Conservation (phyloP, 164 flowering plant genomes). For the Stephania japonica region DNA sequence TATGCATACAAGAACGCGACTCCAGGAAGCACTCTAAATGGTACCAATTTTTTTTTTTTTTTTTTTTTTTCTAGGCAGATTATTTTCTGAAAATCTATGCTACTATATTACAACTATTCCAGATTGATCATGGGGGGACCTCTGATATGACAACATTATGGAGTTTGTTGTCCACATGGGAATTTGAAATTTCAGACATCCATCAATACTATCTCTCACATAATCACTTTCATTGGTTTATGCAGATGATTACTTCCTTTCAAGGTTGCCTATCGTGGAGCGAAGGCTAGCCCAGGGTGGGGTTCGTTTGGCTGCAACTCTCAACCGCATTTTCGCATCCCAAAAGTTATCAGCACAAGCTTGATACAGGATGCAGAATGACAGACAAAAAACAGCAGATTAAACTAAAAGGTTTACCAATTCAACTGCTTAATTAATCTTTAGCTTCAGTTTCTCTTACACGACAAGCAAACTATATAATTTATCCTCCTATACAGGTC, state of each 20-base stretch:
- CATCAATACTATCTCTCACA: too few species aligned
- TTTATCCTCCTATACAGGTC: too few species aligned
- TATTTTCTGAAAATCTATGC: too few species aligned
- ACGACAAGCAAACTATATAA: slow-evolving; percentile 9
- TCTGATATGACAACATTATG: too few species aligned
- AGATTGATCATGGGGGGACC: too few species aligned
- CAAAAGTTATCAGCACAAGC: slow-evolving; percentile 31
- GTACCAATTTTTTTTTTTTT: slow-evolving; percentile 20
- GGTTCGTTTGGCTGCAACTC: slow-evolving; percentile 74
- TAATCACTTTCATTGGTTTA: neutral
- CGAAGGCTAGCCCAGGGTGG: slow-evolving; percentile 86
- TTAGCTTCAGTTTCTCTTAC: neutral
- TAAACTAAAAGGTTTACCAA: neutral
- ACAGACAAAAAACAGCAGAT: slow-evolving; percentile 5
- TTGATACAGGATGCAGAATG: slow-evolving; percentile 19
- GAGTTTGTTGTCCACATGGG: too few species aligned
- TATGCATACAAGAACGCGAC: slow-evolving; percentile 91
- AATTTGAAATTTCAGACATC: too few species aligned
- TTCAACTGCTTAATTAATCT: neutral
- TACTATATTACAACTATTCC: too few species aligned
- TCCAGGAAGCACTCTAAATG: slow-evolving; percentile 70
- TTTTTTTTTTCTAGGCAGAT: too few species aligned
- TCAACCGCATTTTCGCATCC: slow-evolving; percentile 61
- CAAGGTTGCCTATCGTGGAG: slow-evolving; percentile 83
- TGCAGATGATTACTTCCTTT: slow-evolving; percentile 79